These are phyloP conservation scores for Dillenia suffruticosa DNA, from an alignment of 164 flowering plant genomes.

Conservation along the genomic window DNA sequence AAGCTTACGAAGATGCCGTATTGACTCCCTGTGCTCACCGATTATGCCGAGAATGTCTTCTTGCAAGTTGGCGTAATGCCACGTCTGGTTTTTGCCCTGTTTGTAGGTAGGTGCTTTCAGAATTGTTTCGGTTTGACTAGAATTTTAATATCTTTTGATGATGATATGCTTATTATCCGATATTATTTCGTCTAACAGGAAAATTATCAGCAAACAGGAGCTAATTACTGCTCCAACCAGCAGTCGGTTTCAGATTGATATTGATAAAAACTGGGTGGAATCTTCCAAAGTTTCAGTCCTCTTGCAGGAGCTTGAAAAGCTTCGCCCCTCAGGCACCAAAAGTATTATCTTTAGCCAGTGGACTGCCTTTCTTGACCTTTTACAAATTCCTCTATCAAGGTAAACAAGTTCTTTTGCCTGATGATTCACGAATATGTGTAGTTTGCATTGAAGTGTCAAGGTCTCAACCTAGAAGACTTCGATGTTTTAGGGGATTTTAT, in stretches of 20 bases:
- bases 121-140: background rate
- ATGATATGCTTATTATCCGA: background rate
- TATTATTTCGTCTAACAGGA: conserved; percentile 42
- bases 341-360: conserved; percentile 98
- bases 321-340: conserved; percentile 67
- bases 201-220: conserved; percentile 62
- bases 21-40: conserved; percentile 98
- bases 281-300: conserved; percentile 73
- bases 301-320: conserved; percentile 64
- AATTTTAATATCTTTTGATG: too few relatives aligned
- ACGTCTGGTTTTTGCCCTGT: conserved; percentile 92
- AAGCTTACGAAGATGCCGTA: conserved; percentile 97
- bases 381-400: conserved; percentile 92
- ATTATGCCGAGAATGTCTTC: conserved; percentile 88
- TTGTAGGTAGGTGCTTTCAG: conserved; percentile 56
- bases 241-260: conserved; percentile 78
- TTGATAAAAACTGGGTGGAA: conserved; percentile 96
- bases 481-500: too few relatives aligned
- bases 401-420: conserved; percentile 21
- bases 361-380: conserved; percentile 94
- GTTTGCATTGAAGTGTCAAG: too few relatives aligned
- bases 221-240: conserved; percentile 92
- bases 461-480: too few relatives aligned
- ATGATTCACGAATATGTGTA: background rate
- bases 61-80: conserved; percentile 85